Percentiles rank a stretch among this genome's conserved stretches.
These are phyloP conservation scores for Chaetomium globosum DNA, from an alignment of 2,329 filamentous ascomycete species.

Conservation along the genomic window DNA sequence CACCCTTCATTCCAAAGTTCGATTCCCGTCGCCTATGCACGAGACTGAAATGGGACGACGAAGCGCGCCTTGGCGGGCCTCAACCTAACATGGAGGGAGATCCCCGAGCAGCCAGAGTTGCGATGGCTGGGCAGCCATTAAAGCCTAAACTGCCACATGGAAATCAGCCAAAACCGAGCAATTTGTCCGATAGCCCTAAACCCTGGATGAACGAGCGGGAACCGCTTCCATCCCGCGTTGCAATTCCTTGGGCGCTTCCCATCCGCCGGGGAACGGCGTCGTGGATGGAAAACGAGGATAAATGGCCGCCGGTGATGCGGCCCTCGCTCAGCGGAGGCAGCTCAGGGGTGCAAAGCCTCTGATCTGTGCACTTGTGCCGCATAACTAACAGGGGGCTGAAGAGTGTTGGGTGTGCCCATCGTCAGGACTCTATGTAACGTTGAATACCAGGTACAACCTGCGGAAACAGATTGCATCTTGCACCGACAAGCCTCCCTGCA, in stretches of 20 bases:
- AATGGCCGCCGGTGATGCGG: constrained; percentile 33
- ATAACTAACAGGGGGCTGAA: neutral
- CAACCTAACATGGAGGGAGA: constrained; percentile 21
- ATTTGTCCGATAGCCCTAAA: constrained; percentile 33
- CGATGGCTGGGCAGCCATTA: constrained; percentile 25
- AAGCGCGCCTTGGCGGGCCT: constrained; percentile 31
- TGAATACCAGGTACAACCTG: constrained; percentile 5
- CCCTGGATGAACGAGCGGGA: constrained; percentile 17
- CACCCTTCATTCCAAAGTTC: constrained; percentile 19
- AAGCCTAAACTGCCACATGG: constrained; percentile 39
- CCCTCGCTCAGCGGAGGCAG: constrained; percentile 24
- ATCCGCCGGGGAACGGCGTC: constrained; percentile 24
- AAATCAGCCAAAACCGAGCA: constrained; percentile 40
- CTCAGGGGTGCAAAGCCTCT: neutral
- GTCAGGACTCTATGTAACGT: neutral
- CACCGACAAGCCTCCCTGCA: constrained; percentile 19
- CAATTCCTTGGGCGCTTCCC: constrained; percentile 24
- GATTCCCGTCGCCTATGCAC: constrained; percentile 34
- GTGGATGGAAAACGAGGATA: constrained; percentile 30
- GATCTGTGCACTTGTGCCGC: neutral
- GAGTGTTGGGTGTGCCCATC: neutral
- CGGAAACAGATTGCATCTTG: neutral
- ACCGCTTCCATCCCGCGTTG: constrained; percentile 11
- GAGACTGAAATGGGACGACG: constrained; percentile 31
- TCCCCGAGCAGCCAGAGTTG: constrained; percentile 25